Evolutionary conservation across 257 asterid species (phyloP).

Genomic region (Nicotiana undulata): DNA sequence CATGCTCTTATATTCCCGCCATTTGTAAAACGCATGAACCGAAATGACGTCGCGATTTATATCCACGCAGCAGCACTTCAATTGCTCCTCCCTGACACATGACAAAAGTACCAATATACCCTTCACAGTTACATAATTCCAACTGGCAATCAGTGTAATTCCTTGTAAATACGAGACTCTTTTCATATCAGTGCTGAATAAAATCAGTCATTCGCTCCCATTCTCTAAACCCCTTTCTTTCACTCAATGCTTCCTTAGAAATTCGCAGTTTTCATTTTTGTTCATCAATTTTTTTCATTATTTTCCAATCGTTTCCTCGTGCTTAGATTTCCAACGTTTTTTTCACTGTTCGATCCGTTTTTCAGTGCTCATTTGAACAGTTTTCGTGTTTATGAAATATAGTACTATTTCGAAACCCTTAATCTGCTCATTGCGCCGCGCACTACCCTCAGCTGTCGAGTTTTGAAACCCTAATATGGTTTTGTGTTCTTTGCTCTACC

Average conservation of each 20-base stretch:
- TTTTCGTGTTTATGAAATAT: not conserved
- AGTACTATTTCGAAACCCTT: not conserved
- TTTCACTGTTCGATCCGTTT: not conserved
- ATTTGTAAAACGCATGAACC: not conserved
- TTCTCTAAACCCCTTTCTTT: not conserved
- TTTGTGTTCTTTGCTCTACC: not conserved
- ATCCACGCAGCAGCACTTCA: not conserved
- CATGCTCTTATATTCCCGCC: not conserved
- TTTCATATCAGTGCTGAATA: not conserved
- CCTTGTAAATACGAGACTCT: not conserved
- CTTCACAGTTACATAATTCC: not conserved
- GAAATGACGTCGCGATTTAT: not conserved
- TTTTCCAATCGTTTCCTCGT: not conserved
- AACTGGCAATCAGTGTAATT: not conserved
- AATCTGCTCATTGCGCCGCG: not conserved
- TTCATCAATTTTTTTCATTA: not conserved
- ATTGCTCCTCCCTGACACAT: not conserved
- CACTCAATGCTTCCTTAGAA: not conserved
- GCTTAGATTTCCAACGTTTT: not conserved
- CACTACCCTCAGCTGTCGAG: not conserved
- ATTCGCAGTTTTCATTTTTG: not conserved
- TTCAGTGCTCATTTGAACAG: not conserved
- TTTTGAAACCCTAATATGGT: conserved; percentile 1
- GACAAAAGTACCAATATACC: not conserved
- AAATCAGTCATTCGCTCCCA: not conserved